Percentiles rank a stretch among this genome's conserved stretches.
These are phyloP conservation scores for Dendrothele bispora DNA, from an alignment of 768 basidiomycete genomes.

Conservation along the genomic window DNA sequence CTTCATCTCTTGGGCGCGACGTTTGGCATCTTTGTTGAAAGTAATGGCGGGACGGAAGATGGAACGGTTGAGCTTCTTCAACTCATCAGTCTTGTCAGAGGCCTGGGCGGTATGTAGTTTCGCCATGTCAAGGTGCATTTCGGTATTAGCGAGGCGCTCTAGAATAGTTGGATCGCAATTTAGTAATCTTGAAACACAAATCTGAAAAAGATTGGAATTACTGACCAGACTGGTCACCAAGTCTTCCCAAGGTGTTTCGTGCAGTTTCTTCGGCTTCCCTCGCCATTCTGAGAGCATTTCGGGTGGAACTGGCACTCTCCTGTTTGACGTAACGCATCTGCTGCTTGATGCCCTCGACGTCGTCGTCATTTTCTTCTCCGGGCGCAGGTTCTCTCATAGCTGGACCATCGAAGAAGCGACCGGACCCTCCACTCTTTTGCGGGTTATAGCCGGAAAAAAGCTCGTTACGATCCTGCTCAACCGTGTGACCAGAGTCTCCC, in stretches of 20 bases:
- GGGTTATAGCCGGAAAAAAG: conserved; percentile 57
- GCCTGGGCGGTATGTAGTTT: conserved; percentile 84
- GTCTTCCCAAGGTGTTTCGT: conserved; percentile 57
- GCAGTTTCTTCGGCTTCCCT: conserved; percentile 81
- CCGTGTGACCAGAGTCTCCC: conserved; percentile 24
- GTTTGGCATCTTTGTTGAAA: conserved; percentile 87
- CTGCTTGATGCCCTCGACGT: conserved; percentile 76
- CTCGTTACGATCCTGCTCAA: conserved; percentile 50
- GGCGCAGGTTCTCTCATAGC: conserved; percentile 33
- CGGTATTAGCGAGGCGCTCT: conserved; percentile 72
- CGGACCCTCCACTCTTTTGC: conserved; percentile 36
- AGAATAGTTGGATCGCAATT: too few species aligned
- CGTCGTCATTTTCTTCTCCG: conserved; percentile 59
- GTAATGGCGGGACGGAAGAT: conserved; percentile 93
- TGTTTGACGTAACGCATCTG: conserved; percentile 70
- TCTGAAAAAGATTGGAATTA: conserved; percentile 4
- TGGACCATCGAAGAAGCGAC: conserved; percentile 49
- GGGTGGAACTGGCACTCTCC: conserved; percentile 66
- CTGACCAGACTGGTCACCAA: conserved; percentile 77
- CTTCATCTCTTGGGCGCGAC: conserved; percentile 65
- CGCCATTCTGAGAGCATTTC: conserved; percentile 74
- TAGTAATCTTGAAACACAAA: neutral
- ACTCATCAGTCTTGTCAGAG: conserved; percentile 90
- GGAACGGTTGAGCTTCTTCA: conserved; percentile 90
- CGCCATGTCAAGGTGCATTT: conserved; percentile 73